These are phyloP conservation scores for Chloropicon primus DNA, from an alignment of 139 green algal genomes.

Conservation along the genomic window DNA sequence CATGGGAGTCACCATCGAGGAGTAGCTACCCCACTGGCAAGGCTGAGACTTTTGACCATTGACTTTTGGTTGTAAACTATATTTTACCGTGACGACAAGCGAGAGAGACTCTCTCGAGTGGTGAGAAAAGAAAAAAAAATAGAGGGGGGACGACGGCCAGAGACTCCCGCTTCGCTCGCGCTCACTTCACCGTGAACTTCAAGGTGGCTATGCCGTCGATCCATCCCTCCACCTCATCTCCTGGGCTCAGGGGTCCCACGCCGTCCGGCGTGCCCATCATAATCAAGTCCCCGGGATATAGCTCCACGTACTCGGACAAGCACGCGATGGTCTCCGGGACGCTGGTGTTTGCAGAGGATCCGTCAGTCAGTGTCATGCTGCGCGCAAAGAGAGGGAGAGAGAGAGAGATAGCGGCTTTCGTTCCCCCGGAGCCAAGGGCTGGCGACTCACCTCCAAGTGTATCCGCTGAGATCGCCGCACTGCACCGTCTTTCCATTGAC, in stretches of 20 bases:
- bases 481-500: neutral
- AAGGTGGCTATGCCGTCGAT: neutral
- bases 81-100: too few species aligned
- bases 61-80: too few species aligned
- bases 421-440: too few species aligned
- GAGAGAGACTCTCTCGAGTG: too few species aligned
- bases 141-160: too few species aligned
- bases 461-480: neutral
- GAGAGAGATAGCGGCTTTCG: too few species aligned
- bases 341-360: neutral
- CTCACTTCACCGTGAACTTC: neutral
- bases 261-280: slow-evolving; percentile 2
- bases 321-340: slow-evolving; percentile 3
- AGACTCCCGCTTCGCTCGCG: neutral
- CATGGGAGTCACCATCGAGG: slow-evolving; percentile 55
- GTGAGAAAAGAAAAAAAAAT: neutral
- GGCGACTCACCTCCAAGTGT: neutral
- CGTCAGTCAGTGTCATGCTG: too few species aligned
- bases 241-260: neutral
- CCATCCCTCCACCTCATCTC: neutral
- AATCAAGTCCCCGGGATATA: neutral
- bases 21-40: too few species aligned
- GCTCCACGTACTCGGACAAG: neutral
- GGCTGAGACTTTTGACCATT: too few species aligned
- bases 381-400: too few species aligned